These are phyloP conservation scores for Gloeostereum incarnatum DNA, from an alignment of 768 basidiomycete genomes.

Conservation along the genomic window DNA sequence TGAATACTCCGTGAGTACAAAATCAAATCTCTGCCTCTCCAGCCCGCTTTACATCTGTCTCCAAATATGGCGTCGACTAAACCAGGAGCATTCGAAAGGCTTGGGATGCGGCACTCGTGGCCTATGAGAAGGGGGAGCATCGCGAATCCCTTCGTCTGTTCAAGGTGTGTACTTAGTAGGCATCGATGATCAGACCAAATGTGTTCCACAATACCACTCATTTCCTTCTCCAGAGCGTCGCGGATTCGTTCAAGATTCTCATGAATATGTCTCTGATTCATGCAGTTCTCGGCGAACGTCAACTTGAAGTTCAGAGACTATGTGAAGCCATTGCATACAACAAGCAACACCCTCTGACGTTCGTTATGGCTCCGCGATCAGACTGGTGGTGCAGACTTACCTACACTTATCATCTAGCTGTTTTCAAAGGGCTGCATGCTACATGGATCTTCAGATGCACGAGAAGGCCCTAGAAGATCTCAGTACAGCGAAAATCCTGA, in stretches of 20 bases:
- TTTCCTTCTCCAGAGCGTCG: constrained; percentile 5
- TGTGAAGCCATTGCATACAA: constrained; percentile 46
- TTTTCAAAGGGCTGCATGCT: constrained; percentile 11
- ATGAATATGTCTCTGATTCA: constrained; percentile 65
- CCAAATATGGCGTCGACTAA: too few species aligned
- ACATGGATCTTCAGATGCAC: constrained; percentile 6
- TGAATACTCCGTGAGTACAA: too few species aligned
- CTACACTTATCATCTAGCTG: constrained; percentile 5
- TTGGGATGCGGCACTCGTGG: constrained; percentile 10
- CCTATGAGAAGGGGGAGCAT: constrained; percentile 10
- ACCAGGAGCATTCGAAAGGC: too few species aligned
- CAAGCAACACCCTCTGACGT: too few species aligned
- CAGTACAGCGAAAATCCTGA: constrained; percentile 8
- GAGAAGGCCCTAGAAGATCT: constrained; percentile 10
- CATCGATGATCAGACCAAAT: not conserved
- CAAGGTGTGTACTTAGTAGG: constrained; percentile 7
- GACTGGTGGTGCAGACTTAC: constrained; percentile 21
- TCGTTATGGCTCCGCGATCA: constrained; percentile 58
- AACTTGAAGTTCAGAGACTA: constrained; percentile 48
- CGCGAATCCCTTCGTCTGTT: constrained; percentile 9
- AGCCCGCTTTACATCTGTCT: too few species aligned
- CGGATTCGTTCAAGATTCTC: constrained; percentile 37
- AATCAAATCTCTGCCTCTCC: too few species aligned
- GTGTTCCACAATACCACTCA: not conserved
- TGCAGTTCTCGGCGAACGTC: constrained; percentile 53